Evolutionary conservation across 805 yeast genomes (phyloP).

Genomic region (Kuraishia floccosa): DNA sequence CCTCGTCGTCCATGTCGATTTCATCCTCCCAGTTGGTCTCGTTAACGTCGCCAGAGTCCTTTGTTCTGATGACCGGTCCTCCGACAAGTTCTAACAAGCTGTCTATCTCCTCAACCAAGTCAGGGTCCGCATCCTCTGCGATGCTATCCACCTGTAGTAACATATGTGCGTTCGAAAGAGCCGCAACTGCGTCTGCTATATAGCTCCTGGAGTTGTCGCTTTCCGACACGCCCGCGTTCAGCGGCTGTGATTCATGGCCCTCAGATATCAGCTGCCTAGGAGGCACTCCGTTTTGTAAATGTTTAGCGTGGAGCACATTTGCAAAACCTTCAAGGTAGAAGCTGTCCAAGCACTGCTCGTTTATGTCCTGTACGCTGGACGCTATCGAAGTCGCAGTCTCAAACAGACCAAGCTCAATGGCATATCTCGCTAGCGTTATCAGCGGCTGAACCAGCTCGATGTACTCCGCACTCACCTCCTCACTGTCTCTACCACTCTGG

Average conservation of each 20-base stretch:
- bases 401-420: slow-evolving; percentile 66
- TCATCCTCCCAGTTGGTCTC: slow-evolving; percentile 39
- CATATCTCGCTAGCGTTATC: slow-evolving; percentile 57
- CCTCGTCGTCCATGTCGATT: slow-evolving; percentile 25
- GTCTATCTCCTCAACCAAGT: slow-evolving; percentile 41
- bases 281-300: slow-evolving; percentile 13
- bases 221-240: slow-evolving; percentile 11
- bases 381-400: slow-evolving; percentile 63
- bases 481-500: slow-evolving; percentile 16
- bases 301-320: slow-evolving; percentile 35
- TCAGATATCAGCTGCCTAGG: slow-evolving; percentile 13
- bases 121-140: slow-evolving; percentile 38
- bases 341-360: slow-evolving; percentile 75
- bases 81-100: slow-evolving; percentile 46
- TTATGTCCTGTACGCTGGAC: slow-evolving; percentile 56
- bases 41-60: slow-evolving; percentile 25
- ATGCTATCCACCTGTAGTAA: slow-evolving; percentile 23
- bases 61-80: slow-evolving; percentile 33
- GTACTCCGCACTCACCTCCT: slow-evolving; percentile 39
- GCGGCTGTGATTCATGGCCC: slow-evolving; percentile 29
- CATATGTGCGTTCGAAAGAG: slow-evolving; percentile 25
- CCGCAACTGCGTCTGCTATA: slow-evolving; percentile 26
- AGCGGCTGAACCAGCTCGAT: slow-evolving; percentile 66
- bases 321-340: slow-evolving; percentile 80
- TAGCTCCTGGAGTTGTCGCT: slow-evolving; percentile 18